Evolutionary conservation across 1,284 basidiomycete genomes (phyloP), one percentile per base, ranked within the genome.

Genomic region (Sporisorium scitamineum): DNA sequence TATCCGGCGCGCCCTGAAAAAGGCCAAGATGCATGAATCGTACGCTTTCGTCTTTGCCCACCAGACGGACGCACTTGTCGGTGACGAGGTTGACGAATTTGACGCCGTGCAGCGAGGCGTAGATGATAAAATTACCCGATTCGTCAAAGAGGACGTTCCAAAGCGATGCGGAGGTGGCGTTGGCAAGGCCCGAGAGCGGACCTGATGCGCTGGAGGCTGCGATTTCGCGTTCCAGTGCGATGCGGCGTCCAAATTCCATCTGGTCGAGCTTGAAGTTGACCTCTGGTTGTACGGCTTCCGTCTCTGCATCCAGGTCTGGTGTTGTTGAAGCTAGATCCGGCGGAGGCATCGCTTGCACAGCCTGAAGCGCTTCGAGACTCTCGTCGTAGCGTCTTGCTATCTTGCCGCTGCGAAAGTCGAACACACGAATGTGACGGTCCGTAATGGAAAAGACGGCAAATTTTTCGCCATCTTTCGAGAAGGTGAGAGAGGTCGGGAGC

Each of bases 201-300:
- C 83, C 79, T 10, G 76, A 61, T 45, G 34, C 90, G 89, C 78
- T 76, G 41, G 91, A 90, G 42, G 92, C 88, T 84, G 97, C 94
- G 52, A 99, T 86, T 81, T 99, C 96, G 68, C 93, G 89, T 86
- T 99, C 97, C 16, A 92, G 88, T 1, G 97, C 97, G 53, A 99
- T 88, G 11, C 97, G 89, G 63, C 97, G 89, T n/a, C 97, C 96
- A 83, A 99, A 98, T 85, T 99, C 97, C 96, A 99, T 99, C 86
- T 98, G 95, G 73, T 99, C 97, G 11, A 99, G 90, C 82, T 91
- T 92, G 87, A 92, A 94, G 20, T 94, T 90, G 0, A 74, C 55
- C 1, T 37, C 27, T 0, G 37, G 54, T 24, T 55, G 54, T 18
- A 48, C 7, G 11, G 22, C 39, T 9, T 42, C 39, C 5, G 42